Conservation (phyloP, 805 yeast species). For the Grigorovia jiainica region DNA sequence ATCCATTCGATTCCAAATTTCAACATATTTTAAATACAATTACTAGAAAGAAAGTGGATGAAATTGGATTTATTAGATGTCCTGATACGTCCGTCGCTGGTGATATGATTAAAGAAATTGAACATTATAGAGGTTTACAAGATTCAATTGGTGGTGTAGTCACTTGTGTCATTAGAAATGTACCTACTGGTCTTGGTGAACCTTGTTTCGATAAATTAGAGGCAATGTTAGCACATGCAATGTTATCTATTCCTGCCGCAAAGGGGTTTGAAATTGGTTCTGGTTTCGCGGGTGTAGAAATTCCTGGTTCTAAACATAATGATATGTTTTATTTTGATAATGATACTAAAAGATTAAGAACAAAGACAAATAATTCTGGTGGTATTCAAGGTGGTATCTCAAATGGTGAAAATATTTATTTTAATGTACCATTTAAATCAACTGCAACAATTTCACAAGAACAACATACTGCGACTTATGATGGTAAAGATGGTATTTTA, state of each 20-base stretch:
- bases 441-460: conserved; percentile 96
- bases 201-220: conserved; percentile 96
- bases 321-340: conserved; percentile 69
- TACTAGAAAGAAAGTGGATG: conserved; percentile 84
- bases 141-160: conserved; percentile 98
- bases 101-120: conserved; percentile 79
- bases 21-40: conserved; percentile 58
- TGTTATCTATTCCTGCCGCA: conserved; percentile 95
- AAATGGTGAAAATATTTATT: conserved; percentile 91
- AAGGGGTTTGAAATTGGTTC: conserved; percentile 98
- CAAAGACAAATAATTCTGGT: conserved; percentile 86
- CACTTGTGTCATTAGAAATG: conserved; percentile 90
- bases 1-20: conserved; percentile 56
- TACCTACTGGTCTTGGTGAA: conserved; percentile 95
- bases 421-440: conserved; percentile 93
- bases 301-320: conserved; percentile 91
- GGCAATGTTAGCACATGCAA: conserved; percentile 93
- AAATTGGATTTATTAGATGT: conserved; percentile 84
- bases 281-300: conserved; percentile 81
- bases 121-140: conserved; percentile 70
- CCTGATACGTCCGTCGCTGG: conserved; percentile 68
- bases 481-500: conserved; percentile 76
- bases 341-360: conserved; percentile 57
- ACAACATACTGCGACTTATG: conserved; percentile 81
- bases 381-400: conserved; percentile 98